Evolutionary conservation across 805 yeast species (phyloP).

Genomic region (Metahyphopichia silvanorum): DNA sequence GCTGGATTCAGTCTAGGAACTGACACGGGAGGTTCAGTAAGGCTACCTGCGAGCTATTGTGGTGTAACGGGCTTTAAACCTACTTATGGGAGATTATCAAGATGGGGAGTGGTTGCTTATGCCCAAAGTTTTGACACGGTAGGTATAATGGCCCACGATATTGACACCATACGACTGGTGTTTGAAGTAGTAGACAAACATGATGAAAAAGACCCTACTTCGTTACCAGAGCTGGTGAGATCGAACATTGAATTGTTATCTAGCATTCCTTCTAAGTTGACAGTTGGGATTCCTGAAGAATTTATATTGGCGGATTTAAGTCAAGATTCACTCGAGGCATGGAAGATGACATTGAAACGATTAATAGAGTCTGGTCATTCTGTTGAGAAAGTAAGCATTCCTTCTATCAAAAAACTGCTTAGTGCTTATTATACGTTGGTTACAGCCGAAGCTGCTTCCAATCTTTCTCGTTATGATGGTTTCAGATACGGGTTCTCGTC

Average conservation of each 20-base stretch:
- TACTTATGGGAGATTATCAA: constrained; percentile 83
- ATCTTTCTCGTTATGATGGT: constrained; percentile 88
- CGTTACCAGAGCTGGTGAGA: constrained; percentile 43
- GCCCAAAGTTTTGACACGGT: constrained; percentile 96
- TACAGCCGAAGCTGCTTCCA: constrained; percentile 93
- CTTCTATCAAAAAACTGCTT: constrained; percentile 60
- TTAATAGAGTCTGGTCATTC: constrained; percentile 49
- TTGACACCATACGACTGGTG: constrained; percentile 44
- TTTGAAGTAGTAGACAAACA: constrained; percentile 53
- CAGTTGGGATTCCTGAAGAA: constrained; percentile 75
- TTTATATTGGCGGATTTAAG: constrained; percentile 56
- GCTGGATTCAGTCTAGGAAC: constrained; percentile 84
- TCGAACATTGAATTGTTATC: too few relatives aligned
- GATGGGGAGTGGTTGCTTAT: constrained; percentile 90
- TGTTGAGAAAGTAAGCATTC: constrained; percentile 64
- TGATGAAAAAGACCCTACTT: constrained; percentile 82
- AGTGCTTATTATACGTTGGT: constrained; percentile 86
- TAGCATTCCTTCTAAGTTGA: too few relatives aligned
- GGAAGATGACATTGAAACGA: constrained; percentile 43
- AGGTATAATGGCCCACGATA: constrained; percentile 64
- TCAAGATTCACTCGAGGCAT: constrained; percentile 39
- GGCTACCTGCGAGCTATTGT: constrained; percentile 88
- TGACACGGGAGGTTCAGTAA: constrained; percentile 96
- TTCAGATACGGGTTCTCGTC: constrained; percentile 73
- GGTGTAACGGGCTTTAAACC: constrained; percentile 90